Percentiles rank a stretch among this genome's conserved stretches.
phyloP scores from a whole-genome alignment of 192 early-diverging fungal genomes.

The Anaeromyces robustus region DNA sequence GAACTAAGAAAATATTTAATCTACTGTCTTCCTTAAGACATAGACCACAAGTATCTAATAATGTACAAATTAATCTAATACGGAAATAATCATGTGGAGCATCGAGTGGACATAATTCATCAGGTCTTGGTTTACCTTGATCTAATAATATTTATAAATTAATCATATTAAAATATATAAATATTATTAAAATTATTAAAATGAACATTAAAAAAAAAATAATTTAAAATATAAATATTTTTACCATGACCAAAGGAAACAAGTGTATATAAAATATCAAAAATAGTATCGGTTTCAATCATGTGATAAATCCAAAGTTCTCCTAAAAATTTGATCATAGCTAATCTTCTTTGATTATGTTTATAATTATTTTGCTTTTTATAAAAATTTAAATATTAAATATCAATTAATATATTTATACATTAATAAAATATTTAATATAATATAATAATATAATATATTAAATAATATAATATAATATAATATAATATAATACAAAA shows the following conservation, averaged over 20 bases:
- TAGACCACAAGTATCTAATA: conserved; percentile 76
- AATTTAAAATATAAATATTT: background rate
- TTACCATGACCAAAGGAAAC: conserved; percentile 71
- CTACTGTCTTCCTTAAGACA: conserved; percentile 52
- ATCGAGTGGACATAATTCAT: conserved; percentile 47
- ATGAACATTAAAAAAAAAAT: too few species aligned
- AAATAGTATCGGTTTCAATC: conserved; percentile 57
- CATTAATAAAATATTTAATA: too few species aligned
- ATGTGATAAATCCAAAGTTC: conserved; percentile 85
- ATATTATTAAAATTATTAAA: too few species aligned
- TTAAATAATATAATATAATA: too few species aligned
- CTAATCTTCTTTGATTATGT: conserved; percentile 80
- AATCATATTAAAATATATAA: too few species aligned
- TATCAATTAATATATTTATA: too few species aligned
- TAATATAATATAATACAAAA: too few species aligned
- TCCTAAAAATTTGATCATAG: conserved; percentile 67
- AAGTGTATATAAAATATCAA: conserved; percentile 74
- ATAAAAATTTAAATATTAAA: too few species aligned
- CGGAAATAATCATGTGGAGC: conserved; percentile 82
- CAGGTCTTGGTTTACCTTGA: conserved; percentile 29
- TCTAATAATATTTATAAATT: conserved; percentile 23
- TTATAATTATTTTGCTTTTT: conserved; percentile 66
- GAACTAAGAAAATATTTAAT: conserved; percentile 51
- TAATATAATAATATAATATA: too few species aligned
- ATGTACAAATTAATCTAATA: conserved; percentile 63